Base-by-base conservation (phyloP, 306 rosid species). In the Malus sieversii region DNA sequence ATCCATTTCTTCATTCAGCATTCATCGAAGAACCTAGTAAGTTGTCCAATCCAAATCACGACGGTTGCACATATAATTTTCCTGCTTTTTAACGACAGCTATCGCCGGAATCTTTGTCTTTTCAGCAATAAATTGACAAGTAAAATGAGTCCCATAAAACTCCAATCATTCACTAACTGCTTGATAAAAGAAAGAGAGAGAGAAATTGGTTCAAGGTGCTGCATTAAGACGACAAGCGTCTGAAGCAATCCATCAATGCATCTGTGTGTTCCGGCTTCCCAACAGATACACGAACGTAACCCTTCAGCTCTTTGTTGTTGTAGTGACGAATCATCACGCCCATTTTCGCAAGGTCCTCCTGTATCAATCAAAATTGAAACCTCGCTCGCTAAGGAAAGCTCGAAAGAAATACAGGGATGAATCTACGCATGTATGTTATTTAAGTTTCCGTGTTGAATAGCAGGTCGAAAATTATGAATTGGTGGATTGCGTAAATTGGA, bases 321-420 rank as follows among this genome's bases (percentile, higher is more conserved):
- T 95, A 95, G 80, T 92, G 99, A 62, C 97, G 97, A 73, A 95
- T 95, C 96, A 95, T 95, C 88, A 95, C 97, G 8, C 99, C 99
- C 97, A 89, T 89, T 81, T 85, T 83, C 20, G 99, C 92, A 12
- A 95, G 96, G 76, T 95, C 97, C 85, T 90, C 99, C 97, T 92
- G 77, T 60, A 79, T 30, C 23, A 40, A 44, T 18, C 15, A 65
- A 71, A 65, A 65, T 6, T 48, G 66, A 66, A 71, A 15, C 69
- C 64, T 48, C 13, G 23, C 18, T 16, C 45, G 42, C 4, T 35
- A 4, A 4, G 0, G 18, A 58, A 73, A 2, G 10, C 40, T 25
- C 27, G 25, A 73, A 58, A 25, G 33, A 44, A 72, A 71, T 22
- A 4, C 25, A 20, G n/a, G 6, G 64, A 38, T 30, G 32, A 8